A percentile compares a stretch with the other conserved stretches of the same genome.
phyloP scores from a whole-genome alignment of 768 basidiomycete species.

The Astraeus odoratus region DNA sequence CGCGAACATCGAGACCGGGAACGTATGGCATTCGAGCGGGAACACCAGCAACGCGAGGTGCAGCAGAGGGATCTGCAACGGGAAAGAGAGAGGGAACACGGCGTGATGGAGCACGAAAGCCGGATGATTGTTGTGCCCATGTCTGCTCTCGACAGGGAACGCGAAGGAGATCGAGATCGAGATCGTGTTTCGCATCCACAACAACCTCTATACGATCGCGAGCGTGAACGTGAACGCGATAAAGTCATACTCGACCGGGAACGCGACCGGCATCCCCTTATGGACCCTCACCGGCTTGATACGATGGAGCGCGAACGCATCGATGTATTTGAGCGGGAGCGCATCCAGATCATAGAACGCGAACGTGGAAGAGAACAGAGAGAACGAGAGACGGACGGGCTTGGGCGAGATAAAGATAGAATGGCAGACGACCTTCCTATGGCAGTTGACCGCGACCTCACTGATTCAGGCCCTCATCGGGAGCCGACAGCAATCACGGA shows the following conservation, averaged over 20 bases:
- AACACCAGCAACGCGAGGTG: conserved; percentile 6
- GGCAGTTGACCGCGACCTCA: background rate
- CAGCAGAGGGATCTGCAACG: conserved; percentile 12
- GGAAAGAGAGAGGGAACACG: conserved; percentile 21
- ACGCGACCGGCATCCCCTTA: conserved; percentile 5
- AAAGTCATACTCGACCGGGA: conserved; percentile 10
- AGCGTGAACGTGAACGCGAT: conserved; percentile 1
- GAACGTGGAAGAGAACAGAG: conserved; percentile 20
- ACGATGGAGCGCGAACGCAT: conserved; percentile 21
- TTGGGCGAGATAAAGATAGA: conserved; percentile 19
- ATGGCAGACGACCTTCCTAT: background rate
- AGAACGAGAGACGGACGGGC: conserved; percentile 6
- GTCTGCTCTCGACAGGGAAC: background rate
- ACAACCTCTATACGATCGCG: conserved; percentile 13
- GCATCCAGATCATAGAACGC: conserved; percentile 19
- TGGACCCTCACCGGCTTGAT: conserved; percentile 17
- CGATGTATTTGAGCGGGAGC: conserved; percentile 27
- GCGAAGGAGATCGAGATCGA: background rate
- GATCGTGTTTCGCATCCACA: background rate
- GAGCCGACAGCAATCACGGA: conserved; percentile 4
- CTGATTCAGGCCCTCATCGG: background rate
- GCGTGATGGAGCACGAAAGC: conserved; percentile 13
- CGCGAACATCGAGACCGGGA: conserved; percentile 14
- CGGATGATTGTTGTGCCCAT: background rate
- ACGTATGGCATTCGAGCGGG: conserved; percentile 12